Percentiles rank a stretch among this genome's conserved stretches.
phyloP scores from a whole-genome alignment of 495 filamentous ascomycete genomes.

The Jackrogersella minutella region DNA sequence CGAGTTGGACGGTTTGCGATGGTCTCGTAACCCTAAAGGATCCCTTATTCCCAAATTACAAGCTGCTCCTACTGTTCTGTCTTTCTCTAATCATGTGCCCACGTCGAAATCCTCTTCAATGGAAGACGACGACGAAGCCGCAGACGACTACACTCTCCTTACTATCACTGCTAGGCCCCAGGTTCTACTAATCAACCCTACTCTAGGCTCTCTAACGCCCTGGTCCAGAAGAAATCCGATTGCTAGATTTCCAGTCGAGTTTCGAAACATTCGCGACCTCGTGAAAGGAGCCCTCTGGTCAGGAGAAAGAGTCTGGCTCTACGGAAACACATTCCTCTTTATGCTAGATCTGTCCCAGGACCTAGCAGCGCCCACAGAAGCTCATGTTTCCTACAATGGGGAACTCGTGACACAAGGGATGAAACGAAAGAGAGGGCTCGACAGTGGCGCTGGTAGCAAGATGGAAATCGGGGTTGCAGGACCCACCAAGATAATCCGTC shows the following conservation, averaged over 20 bases:
- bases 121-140: constrained; percentile 49
- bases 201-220: constrained; percentile 74
- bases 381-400: constrained; percentile 31
- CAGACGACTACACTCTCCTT: constrained; percentile 68
- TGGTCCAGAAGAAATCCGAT: constrained; percentile 89
- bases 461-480: constrained; percentile 60
- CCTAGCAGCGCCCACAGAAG: constrained; percentile 48
- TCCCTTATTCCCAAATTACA: constrained; percentile 81
- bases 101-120: constrained; percentile 42
- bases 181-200: constrained; percentile 77
- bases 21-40: constrained; percentile 56
- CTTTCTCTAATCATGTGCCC: constrained; percentile 63
- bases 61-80: constrained; percentile 71
- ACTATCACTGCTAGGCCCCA: constrained; percentile 78
- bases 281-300: constrained; percentile 91
- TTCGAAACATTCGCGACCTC: constrained; percentile 73
- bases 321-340: constrained; percentile 84
- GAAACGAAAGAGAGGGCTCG: constrained; percentile 65
- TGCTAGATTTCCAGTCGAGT: constrained; percentile 73
- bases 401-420: constrained; percentile 48
- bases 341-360: constrained; percentile 89
- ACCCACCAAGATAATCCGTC: constrained; percentile 44
- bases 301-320: constrained; percentile 80
- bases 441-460: constrained; percentile 65
- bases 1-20: constrained; percentile 11